Evolutionary conservation across 1,139 yeast genomes (phyloP).

Genomic region (Candida tropicalis): DNA sequence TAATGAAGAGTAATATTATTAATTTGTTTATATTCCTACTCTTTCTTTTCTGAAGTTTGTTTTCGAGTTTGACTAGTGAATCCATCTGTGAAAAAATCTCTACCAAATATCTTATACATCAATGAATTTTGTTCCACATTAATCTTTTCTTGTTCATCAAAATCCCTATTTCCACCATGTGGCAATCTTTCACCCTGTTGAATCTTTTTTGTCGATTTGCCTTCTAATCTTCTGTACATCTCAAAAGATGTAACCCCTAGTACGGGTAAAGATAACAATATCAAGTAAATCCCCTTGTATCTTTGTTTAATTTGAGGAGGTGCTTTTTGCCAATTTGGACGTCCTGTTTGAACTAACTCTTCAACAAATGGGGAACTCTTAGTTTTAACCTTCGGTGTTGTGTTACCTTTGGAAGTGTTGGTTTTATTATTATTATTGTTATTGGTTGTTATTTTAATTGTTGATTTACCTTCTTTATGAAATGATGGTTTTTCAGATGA

Average conservation of each 20-base stretch:
- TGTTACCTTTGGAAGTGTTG: slow-evolving; percentile 16
- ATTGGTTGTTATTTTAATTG: slow-evolving; percentile 11
- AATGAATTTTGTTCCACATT: slow-evolving; percentile 38
- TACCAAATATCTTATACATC: slow-evolving; percentile 44
- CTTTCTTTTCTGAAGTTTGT: slow-evolving; percentile 11
- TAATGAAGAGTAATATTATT: slow-evolving; percentile 4
- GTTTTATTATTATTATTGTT: slow-evolving; percentile 14
- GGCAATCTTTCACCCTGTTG: slow-evolving; percentile 46
- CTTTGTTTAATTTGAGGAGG: slow-evolving; percentile 41
- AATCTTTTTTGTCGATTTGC: slow-evolving; percentile 43
- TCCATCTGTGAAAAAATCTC: slow-evolving; percentile 49
- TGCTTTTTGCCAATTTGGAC: slow-evolving; percentile 50
- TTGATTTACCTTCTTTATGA: slow-evolving; percentile 31
- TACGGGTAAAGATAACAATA: slow-evolving; percentile 44
- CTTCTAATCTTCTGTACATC: slow-evolving; percentile 41
- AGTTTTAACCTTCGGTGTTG: slow-evolving; percentile 21
- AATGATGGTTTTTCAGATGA: slow-evolving; percentile 28
- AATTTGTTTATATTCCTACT: not conserved
- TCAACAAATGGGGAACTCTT: slow-evolving; percentile 36
- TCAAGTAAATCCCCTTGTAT: slow-evolving; percentile 43
- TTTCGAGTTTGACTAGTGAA: slow-evolving; percentile 48
- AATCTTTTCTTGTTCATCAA: slow-evolving; percentile 46
- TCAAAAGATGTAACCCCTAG: slow-evolving; percentile 39
- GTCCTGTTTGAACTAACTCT: slow-evolving; percentile 42
- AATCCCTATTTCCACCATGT: slow-evolving; percentile 36